Base-by-base conservation (phyloP, 768 basidiomycete genomes). In the Pisolithus marmoratus region DNA sequence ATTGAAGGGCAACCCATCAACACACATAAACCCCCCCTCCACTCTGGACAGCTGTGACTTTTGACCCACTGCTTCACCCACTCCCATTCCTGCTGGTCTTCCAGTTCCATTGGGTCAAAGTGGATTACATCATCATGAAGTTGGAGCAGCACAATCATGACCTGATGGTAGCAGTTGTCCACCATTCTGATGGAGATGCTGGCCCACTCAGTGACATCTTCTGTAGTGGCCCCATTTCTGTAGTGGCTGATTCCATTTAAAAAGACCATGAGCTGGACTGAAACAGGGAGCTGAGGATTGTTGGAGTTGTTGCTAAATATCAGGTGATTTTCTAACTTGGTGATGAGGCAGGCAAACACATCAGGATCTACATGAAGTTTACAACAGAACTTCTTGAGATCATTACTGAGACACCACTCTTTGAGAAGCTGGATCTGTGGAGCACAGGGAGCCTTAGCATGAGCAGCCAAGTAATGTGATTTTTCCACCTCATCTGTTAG, bases 191-290 rank as follows among this genome's bases (percentile, higher is more conserved):
- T 29, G 8, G 54, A 54, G 24, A 53, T 38, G 4, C 63, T 61
- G 26, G 63, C 58, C 46, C 51, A 53, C 4, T 56, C 46, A 27
- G 60, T 59, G 22, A 64, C 50, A 49, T 65, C 66, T 11, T 60
- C 23, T 11, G 49, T 44, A 1, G 52, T 1, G 50, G n/a, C 55
- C 2, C 49, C 50, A 48, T 61, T 61, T 0, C 48, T 41, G 22
- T 54, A 54, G 19, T 54, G 53, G 11, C 42, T 48, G 57, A 51
- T 69, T 70, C 2, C 73, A 37, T 53, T 62, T 36, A 68, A 38
- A 24, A 61, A 55, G 22, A 70, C 64, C 1, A 67, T 61, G 6
- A 72, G 61, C 45, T 71, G 67, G 11, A 57, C 45, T 3, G 60
- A 54, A 23, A 69, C 55, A 9, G 64, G 63, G 12, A 62, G 54